phyloP scores from a whole-genome alignment of 2,329 filamentous ascomycete species.

The Ophiostoma fasciatum region DNA sequence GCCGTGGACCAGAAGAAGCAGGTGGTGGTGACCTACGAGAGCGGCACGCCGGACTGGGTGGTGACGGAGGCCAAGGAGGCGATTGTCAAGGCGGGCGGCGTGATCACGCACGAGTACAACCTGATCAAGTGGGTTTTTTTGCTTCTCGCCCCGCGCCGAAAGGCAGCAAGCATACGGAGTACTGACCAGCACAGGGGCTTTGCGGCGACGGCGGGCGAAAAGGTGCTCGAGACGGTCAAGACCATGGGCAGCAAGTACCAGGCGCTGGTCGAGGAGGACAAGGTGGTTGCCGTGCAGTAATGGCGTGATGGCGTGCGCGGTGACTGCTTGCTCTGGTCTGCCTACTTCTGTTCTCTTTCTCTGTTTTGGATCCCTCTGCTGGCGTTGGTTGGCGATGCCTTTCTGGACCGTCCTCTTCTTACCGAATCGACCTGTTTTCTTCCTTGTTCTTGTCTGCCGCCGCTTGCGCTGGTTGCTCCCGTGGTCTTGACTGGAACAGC shows the following conservation, averaged over 20 bases:
- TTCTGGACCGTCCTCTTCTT: too few relatives aligned
- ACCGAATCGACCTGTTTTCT: too few relatives aligned
- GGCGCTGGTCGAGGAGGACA: constrained; percentile 62
- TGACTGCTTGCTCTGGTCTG: too few relatives aligned
- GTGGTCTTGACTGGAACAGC: too few relatives aligned
- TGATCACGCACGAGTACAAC: constrained; percentile 65
- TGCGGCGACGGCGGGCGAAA: constrained; percentile 55
- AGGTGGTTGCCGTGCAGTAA: constrained; percentile 38
- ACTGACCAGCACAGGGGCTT: constrained; percentile 47
- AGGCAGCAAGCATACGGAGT: too few relatives aligned
- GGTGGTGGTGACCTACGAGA: constrained; percentile 65
- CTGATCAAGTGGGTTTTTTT: constrained; percentile 45
- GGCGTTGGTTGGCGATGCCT: too few relatives aligned
- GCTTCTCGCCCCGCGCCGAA: too few relatives aligned
- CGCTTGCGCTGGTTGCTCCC: too few relatives aligned
- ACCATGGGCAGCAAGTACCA: constrained; percentile 43
- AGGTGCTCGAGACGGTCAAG: constrained; percentile 52
- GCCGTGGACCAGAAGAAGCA: constrained; percentile 54
- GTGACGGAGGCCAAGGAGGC: constrained; percentile 57
- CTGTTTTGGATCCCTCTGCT: too few relatives aligned
- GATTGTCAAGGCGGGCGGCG: constrained; percentile 54
- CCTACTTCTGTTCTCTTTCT: too few relatives aligned
- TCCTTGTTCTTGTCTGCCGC: too few relatives aligned
- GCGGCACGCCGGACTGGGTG: constrained; percentile 50
- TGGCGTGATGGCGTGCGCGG: too few relatives aligned